Evolutionary conservation across 441 rosid species (phyloP).

Genomic region (Erodium texanum): DNA sequence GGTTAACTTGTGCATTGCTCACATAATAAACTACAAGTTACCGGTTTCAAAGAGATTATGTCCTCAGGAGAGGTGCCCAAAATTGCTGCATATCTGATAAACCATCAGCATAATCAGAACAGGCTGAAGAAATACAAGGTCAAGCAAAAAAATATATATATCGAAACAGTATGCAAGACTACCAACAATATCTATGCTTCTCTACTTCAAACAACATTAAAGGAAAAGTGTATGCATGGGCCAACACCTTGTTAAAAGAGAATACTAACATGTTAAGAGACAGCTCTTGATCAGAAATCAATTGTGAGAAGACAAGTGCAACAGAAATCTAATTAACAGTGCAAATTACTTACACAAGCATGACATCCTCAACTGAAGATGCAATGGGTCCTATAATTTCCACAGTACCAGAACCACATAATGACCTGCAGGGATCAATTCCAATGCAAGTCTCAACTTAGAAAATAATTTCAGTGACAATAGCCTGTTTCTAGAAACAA

Average conservation of each 20-base stretch:
- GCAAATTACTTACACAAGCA: conserved; percentile 54
- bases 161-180: not conserved
- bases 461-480: not conserved
- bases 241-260: not conserved
- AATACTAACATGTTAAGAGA: not conserved
- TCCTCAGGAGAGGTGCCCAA: conserved; percentile 55
- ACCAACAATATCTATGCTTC: not conserved
- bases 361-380: conserved; percentile 66
- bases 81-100: conserved; percentile 66
- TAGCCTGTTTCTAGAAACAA: not conserved
- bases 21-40: conserved; percentile 17
- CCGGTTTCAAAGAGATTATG: conserved; percentile 48
- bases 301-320: conserved; percentile 1
- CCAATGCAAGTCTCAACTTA: not conserved
- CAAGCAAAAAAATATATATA: not conserved
- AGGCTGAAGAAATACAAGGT: conserved; percentile 15
- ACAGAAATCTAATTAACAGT: not conserved
- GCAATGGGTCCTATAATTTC: conserved; percentile 77
- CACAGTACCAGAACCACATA: conserved; percentile 60
- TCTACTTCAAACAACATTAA: not conserved
- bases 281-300: not conserved
- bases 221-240: not conserved
- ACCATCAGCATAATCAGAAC: conserved; percentile 13
- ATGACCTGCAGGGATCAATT: conserved; percentile 36
- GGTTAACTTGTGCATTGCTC: not conserved